Base-by-base conservation (phyloP, 345 rosid species). In the Geranium brycei region DNA sequence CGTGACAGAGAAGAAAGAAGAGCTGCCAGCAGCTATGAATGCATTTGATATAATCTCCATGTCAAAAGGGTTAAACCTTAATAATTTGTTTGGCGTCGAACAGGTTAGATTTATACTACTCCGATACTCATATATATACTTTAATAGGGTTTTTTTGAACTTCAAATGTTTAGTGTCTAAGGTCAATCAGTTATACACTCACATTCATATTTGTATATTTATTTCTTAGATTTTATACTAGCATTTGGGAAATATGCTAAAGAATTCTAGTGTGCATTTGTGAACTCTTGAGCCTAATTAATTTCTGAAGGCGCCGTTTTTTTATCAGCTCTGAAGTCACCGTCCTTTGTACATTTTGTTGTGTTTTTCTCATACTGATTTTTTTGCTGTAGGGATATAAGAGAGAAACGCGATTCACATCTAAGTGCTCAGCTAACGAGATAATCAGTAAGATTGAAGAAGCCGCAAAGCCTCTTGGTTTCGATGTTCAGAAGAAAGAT, bases 381-480 rank as follows among this genome's bases (percentile, higher is more conserved):
- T 35, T 57, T 47, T 6, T 51, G 57, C 62, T 73, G 61, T 81
- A 83, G 93, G 93, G 68, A 62, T 85, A 86, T 62, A 89, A 89
- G 84, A 81, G 95, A 78, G 96, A 89, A 76, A 92, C 96, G 13
- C 85, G 96, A 70, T 86, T 92, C 72, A 84, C 98, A 55, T 78
- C 93, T 2, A 83, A 64, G 77, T 79, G 87, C 72, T 81, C 93
- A 1, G 98, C 98, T 13, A 81, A 81, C 61, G 96, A 92, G 84
- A 89, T 92, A 68, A 76, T 92, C 58, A 71, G 76, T 58, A 92
- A 85, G 87, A 89, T 92, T 31, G 96, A 89, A 79, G 84, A 80
- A 79, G 95, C 91, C 57, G 96, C 87, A 17, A 86, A 85, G 78
- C 98, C 98, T 73, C 96, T 92, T 17, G 98, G 96, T 19, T 92